phyloP scores from a whole-genome alignment of 2,329 filamentous ascomycete genomes.

The Dryadomyces quercus-mongolicae region DNA sequence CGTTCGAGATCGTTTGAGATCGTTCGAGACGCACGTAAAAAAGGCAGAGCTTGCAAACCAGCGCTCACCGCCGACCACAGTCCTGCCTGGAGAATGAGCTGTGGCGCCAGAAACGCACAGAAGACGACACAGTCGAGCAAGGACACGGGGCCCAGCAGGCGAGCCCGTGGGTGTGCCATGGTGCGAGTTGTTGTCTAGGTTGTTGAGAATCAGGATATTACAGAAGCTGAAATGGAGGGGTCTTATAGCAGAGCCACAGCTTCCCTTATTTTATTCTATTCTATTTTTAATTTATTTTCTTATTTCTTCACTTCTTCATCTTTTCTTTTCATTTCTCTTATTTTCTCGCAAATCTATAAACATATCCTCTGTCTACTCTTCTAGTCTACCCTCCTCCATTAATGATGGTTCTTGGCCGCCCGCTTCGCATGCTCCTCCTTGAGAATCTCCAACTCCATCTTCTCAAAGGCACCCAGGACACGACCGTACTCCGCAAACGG shows the following conservation, averaged over 20 bases:
- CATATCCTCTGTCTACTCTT: background rate
- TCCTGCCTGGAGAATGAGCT: constrained; percentile 58
- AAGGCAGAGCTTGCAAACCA: constrained; percentile 52
- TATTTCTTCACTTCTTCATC: background rate
- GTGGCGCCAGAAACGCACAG: constrained; percentile 55
- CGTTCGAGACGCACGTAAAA: constrained; percentile 52
- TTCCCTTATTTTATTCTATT: too few species aligned
- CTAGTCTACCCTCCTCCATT: background rate
- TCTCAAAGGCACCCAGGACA: constrained; percentile 63
- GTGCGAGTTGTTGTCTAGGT: background rate
- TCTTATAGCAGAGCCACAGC: too few species aligned
- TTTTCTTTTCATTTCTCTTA: background rate
- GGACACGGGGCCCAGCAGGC: constrained; percentile 65
- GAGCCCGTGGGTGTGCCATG: constrained; percentile 19
- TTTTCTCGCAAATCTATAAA: background rate
- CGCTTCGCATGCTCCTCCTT: constrained; percentile 18
- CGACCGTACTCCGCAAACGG: constrained; percentile 68
- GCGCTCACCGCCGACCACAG: constrained; percentile 45
- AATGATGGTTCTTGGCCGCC: background rate
- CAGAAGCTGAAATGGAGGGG: background rate
- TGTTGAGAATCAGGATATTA: background rate
- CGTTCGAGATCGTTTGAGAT: too few species aligned
- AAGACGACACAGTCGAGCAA: constrained; percentile 68
- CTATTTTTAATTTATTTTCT: background rate
- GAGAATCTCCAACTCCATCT: constrained; percentile 60